phyloP scores from a whole-genome alignment of 2,329 filamentous ascomycete species.

The Trichoderma polysporum region DNA sequence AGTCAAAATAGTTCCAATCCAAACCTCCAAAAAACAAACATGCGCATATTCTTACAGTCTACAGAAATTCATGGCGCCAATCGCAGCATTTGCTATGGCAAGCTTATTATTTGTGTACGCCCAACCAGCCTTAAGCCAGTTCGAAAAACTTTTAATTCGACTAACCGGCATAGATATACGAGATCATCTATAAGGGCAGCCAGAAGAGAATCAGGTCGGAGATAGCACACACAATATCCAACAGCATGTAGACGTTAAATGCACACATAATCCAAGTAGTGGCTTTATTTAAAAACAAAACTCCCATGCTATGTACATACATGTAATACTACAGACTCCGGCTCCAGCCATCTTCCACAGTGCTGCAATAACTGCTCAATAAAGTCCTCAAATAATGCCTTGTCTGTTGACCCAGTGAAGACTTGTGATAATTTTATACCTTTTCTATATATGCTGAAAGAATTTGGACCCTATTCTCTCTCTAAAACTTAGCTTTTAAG shows the following conservation, averaged over 20 bases:
- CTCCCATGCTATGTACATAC: neutral
- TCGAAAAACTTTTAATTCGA: neutral
- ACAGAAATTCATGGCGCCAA: constrained; percentile 2
- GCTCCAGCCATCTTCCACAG: neutral
- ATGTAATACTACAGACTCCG: neutral
- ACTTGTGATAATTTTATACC: neutral
- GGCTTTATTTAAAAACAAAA: neutral
- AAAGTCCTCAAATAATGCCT: neutral
- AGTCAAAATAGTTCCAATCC: neutral
- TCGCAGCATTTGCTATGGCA: neutral
- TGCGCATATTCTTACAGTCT: neutral
- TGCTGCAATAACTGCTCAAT: neutral
- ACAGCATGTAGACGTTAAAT: neutral
- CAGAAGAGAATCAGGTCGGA: constrained; percentile 1
- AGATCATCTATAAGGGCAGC: constrained; percentile 2
- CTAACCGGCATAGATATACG: constrained; percentile 4
- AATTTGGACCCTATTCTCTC: neutral
- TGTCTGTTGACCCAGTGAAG: neutral
- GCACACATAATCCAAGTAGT: neutral
- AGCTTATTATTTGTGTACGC: constrained; percentile 5
- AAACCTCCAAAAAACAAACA: neutral
- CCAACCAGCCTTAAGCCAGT: neutral
- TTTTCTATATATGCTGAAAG: neutral
- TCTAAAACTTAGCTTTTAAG: neutral
- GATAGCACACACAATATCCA: neutral